Evolutionary conservation across 1,284 basidiomycete species (phyloP).

Genomic region (Microstroma glucosiphilum): DNA sequence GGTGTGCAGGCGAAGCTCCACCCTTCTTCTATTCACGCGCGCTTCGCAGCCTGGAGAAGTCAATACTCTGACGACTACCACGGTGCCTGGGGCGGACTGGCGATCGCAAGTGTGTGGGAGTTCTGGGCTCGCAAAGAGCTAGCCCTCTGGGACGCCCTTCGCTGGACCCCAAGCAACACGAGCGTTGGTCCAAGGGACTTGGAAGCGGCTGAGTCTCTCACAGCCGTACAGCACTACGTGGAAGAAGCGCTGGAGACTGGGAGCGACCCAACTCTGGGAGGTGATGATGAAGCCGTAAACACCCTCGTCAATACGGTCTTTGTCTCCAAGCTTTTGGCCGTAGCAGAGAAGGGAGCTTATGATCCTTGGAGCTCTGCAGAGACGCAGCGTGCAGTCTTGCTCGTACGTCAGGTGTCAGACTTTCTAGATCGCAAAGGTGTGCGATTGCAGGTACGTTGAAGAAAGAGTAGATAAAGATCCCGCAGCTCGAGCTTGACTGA

Average conservation of each 20-base stretch:
- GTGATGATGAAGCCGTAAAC: constrained; percentile 35
- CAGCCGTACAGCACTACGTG: constrained; percentile 5
- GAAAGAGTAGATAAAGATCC: not conserved
- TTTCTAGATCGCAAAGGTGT: not conserved
- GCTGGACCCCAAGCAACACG: not conserved
- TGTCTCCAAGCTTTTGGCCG: constrained; percentile 18
- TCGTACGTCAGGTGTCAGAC: constrained; percentile 21
- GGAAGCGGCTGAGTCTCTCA: constrained; percentile 16
- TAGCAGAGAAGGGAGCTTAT: constrained; percentile 24
- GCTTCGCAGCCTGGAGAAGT: constrained; percentile 34
- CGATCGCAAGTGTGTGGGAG: constrained; percentile 40
- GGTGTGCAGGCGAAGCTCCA: constrained; percentile 15
- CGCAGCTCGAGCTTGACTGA: not conserved
- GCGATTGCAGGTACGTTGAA: not conserved
- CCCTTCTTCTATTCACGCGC: constrained; percentile 28
- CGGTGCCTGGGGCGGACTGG: constrained; percentile 42
- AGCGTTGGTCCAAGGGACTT: constrained; percentile 9
- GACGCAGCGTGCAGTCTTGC: constrained; percentile 17
- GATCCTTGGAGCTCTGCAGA: constrained; percentile 26
- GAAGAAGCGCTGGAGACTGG: not conserved
- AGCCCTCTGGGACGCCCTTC: constrained; percentile 24
- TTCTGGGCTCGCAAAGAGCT: constrained; percentile 39
- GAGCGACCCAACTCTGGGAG: constrained; percentile 15
- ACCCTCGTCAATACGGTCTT: constrained; percentile 29
- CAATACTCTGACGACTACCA: constrained; percentile 36